Evolutionary conservation across 805 yeast genomes (phyloP), one percentile per base, ranked within the genome.

Genomic region (Tetrapisispora pingtungensis): DNA sequence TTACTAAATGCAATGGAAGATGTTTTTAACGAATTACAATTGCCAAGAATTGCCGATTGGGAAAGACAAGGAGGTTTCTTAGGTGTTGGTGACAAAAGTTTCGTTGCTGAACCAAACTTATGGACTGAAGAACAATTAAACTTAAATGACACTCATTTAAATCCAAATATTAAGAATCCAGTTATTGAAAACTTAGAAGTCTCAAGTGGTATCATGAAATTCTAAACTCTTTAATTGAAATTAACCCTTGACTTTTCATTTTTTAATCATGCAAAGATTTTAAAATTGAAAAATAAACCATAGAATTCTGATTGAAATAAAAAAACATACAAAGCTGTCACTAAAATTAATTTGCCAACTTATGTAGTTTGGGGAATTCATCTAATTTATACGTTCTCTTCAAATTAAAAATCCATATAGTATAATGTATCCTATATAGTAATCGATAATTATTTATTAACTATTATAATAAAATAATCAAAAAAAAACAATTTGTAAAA

Each of bases 111-210:
- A 43, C 68, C 74, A 50, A 89, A 87, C 55, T 70, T 90, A 54
- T 93, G 98, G 98, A 86, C 96, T 41, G 84, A 81, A 45, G 77
- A 74, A 47, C 94, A 86, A 64, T 73, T 90, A 65, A 52, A 59
- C 4, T 76, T 81, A 66, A 73, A 74, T 26, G 79, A 82, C 54
- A 59, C 65, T 6, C 83, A 79, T 58, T 71, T 84, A 67, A 78
- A 84, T 60, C 65, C 77, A 40, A 84, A 83, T 52, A 87, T 82
- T 22, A 51, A 70, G 45, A 75, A 81, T 45, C 86, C 89, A 14
- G 69, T 72, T 30, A 71, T 82, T 56, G 68, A 71, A 41, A 79
- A 81, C 47, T 64, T 80, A 51, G 88, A 77, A 51, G 83, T 80
- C 41, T 78, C 86, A 43, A 81, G 88, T 36, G 94, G 94, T 61